Evolutionary conservation across 805 yeast species (phyloP).

Genomic region (Sungouiozyma intestinalis): DNA sequence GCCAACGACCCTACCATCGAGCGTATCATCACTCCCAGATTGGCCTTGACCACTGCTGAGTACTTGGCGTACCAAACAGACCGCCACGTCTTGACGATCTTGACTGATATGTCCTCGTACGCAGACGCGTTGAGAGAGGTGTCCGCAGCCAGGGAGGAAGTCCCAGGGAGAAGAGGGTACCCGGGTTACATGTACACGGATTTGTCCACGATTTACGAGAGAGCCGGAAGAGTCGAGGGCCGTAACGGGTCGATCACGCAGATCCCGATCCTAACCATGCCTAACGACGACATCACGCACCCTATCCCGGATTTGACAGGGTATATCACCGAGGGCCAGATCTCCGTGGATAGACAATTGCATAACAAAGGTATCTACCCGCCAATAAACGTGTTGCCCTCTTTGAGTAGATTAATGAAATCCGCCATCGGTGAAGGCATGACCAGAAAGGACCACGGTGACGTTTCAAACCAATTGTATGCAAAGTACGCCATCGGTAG

Average conservation of each 20-base stretch:
- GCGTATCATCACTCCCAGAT: slow-evolving; percentile 97
- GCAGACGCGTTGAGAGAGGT: slow-evolving; percentile 99
- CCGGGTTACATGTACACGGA: slow-evolving; percentile 99
- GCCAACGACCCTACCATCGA: slow-evolving; percentile 99
- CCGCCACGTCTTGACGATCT: slow-evolving; percentile 94
- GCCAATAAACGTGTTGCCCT: slow-evolving; percentile 96
- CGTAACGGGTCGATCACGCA: slow-evolving; percentile 99
- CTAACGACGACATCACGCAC: slow-evolving; percentile 98
- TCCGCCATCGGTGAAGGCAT: slow-evolving; percentile 99
- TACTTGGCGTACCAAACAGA: slow-evolving; percentile 98
- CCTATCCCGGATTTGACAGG: slow-evolving; percentile 99
- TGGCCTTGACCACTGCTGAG: slow-evolving; percentile 97
- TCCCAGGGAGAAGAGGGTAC: slow-evolving; percentile 99
- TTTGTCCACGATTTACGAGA: slow-evolving; percentile 96
- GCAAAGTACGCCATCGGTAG: slow-evolving; percentile 99
- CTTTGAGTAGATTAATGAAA: slow-evolving; percentile 96
- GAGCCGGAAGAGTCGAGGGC: slow-evolving; percentile 99
- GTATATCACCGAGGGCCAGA: slow-evolving; percentile 98
- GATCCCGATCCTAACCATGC: slow-evolving; percentile 98
- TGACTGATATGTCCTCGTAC: slow-evolving; percentile 99
- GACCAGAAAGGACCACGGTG: slow-evolving; percentile 99
- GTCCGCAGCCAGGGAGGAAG: slow-evolving; percentile 99
- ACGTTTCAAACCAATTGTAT: slow-evolving; percentile 95
- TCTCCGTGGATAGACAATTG: slow-evolving; percentile 92
- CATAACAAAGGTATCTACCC: slow-evolving; percentile 96